These are phyloP conservation scores for Isabelozyma pseudorhagii DNA, from an alignment of 805 yeast species.

Conservation along the genomic window DNA sequence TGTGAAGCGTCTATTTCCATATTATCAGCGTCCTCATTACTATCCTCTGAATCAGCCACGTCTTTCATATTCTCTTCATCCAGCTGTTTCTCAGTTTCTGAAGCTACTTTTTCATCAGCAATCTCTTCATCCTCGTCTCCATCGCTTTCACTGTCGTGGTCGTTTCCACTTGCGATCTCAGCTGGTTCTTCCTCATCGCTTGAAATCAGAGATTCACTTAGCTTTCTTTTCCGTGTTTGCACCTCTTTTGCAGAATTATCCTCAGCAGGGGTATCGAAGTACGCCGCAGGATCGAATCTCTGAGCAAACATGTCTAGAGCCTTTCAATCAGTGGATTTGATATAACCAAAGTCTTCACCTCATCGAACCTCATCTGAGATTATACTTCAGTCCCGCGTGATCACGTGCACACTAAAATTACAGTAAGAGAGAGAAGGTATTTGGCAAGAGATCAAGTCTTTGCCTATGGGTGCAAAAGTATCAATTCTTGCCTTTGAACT, in stretches of 20 bases:
- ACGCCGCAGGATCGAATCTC: slow-evolving; percentile 52
- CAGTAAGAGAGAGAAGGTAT: too few species aligned
- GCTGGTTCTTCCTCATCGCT: slow-evolving; percentile 2
- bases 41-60: slow-evolving; percentile 1
- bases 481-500: too few species aligned
- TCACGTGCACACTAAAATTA: too few species aligned
- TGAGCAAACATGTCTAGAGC: slow-evolving; percentile 53
- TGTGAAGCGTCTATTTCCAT: neutral
- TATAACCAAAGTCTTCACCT: too few species aligned
- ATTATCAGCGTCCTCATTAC: slow-evolving; percentile 11
- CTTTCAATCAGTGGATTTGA: too few species aligned
- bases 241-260: neutral
- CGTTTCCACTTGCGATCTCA: too few species aligned
- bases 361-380: too few species aligned
- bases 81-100: slow-evolving; percentile 6
- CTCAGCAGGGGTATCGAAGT: slow-evolving; percentile 9
- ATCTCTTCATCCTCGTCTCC: too few species aligned
- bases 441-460: too few species aligned
- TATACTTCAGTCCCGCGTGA: too few species aligned
- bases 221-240: slow-evolving; percentile 15
- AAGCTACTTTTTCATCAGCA: slow-evolving; percentile 1
- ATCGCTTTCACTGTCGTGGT: too few species aligned
- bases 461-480: too few species aligned
- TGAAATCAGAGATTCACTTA: slow-evolving; percentile 7
- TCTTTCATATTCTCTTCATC: slow-evolving; percentile 2